A percentile compares a stretch with the other conserved stretches of the same genome.
phyloP scores from a whole-genome alignment of 495 filamentous ascomycete species.

The Evernia prunastri region DNA sequence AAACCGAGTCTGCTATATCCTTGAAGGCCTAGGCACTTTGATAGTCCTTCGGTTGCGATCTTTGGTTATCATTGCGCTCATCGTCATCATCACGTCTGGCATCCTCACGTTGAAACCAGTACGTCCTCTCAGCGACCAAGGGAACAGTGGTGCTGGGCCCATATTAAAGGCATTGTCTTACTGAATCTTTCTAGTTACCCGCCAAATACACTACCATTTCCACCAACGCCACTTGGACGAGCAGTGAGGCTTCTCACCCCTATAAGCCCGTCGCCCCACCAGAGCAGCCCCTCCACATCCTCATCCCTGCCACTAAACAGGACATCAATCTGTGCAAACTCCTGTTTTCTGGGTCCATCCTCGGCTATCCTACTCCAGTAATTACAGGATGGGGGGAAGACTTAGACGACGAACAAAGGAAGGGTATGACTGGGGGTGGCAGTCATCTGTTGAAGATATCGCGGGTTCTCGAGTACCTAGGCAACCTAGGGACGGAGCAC shows the following conservation, averaged over 20 bases:
- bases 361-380: conserved; percentile 14
- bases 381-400: conserved; percentile 14
- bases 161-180: neutral
- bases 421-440: conserved; percentile 11
- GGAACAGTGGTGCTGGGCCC: neutral
- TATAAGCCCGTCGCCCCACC: neutral
- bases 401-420: neutral
- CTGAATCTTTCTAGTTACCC: neutral
- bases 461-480: conserved; percentile 3
- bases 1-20: neutral
- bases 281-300: conserved; percentile 4
- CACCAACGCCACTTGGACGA: neutral
- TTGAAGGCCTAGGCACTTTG: conserved; percentile 1
- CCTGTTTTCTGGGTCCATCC: conserved; percentile 7
- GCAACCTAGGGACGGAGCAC: conserved; percentile 5
- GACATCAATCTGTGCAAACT: conserved; percentile 17
- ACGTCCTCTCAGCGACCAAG: neutral
- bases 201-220: neutral
- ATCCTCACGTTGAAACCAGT: conserved; percentile 1
- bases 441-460: conserved; percentile 16
- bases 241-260: neutral
- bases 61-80: neutral
- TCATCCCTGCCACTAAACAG: conserved; percentile 16
- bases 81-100: neutral
- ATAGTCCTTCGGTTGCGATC: neutral